phyloP scores from a whole-genome alignment of 1,284 basidiomycete genomes.

The Leucoagaricus sp. region DNA sequence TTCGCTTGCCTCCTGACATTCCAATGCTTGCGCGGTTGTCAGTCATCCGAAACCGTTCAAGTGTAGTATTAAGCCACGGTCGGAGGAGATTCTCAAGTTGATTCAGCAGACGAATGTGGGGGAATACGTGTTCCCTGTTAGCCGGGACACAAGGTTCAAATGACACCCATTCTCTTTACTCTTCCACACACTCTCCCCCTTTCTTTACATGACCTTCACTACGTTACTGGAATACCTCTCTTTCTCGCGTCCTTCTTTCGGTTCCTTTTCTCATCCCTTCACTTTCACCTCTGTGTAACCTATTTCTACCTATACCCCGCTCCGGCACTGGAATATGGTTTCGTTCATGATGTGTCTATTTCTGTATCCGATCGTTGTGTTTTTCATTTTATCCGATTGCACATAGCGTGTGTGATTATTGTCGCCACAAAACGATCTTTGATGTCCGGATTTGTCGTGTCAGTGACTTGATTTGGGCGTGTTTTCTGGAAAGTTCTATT shows the following conservation, averaged over 20 bases:
- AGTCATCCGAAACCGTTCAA: constrained; percentile 41
- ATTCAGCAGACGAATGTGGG: constrained; percentile 15
- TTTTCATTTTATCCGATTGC: no score
- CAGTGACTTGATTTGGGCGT: no score
- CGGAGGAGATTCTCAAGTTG: constrained; percentile 18
- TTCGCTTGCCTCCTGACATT: constrained; percentile 5
- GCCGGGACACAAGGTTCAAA: neutral
- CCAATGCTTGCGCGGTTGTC: constrained; percentile 7
- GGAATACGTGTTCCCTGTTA: constrained; percentile 1
- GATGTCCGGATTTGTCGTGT: no score
- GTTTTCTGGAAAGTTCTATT: no score
- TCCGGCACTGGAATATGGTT: no score
- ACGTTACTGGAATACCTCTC: no score
- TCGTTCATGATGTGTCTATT: no score
- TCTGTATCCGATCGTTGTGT: no score
- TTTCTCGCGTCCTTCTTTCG: neutral
- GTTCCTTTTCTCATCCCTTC: neutral
- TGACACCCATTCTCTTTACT: neutral
- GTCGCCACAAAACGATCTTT: no score
- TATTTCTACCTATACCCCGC: neutral
- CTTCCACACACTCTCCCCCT: neutral
- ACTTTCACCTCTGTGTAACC: neutral
- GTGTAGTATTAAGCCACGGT: constrained; percentile 34
- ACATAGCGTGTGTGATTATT: no score
- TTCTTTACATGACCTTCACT: neutral